These are phyloP conservation scores for Dioscorea dumetorum DNA, from an alignment of 106 monocot species.

Conservation along the genomic window DNA sequence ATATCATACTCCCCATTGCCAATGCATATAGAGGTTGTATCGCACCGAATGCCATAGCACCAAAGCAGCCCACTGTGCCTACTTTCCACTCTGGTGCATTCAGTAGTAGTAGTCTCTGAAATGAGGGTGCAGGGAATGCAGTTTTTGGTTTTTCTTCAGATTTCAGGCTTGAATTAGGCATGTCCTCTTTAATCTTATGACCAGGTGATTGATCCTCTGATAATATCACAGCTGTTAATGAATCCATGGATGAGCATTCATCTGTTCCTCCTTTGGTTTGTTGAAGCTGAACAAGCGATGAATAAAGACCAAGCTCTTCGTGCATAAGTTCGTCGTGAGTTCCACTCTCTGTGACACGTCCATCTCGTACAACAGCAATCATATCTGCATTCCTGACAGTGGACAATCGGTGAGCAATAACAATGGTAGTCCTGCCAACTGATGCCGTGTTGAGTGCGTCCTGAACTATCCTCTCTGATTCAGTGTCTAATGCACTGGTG, in stretches of 20 bases:
- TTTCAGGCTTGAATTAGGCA: no score
- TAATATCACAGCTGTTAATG: background rate
- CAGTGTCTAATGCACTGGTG: constrained; percentile 68
- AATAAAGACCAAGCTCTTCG: constrained; percentile 36
- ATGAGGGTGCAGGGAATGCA: no score
- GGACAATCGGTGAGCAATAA: constrained; percentile 72
- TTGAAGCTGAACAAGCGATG: constrained; percentile 25
- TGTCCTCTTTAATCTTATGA: no score
- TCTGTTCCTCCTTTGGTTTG: background rate
- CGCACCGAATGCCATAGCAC: constrained; percentile 29
- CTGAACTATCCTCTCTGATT: constrained; percentile 59
- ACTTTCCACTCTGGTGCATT: constrained; percentile 46
- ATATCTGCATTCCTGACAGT: constrained; percentile 58
- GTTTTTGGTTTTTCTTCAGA: no score
- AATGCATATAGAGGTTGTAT: constrained; percentile 46
- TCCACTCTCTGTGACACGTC: constrained; percentile 49
- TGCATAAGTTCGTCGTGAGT: constrained; percentile 56
- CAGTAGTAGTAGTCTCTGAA: no score
- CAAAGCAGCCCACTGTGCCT: constrained; percentile 17
- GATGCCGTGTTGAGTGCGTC: constrained; percentile 55
- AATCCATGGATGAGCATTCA: no score
- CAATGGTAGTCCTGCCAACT: constrained; percentile 48
- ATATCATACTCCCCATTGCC: constrained; percentile 27
- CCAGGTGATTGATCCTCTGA: no score
- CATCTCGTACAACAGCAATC: constrained; percentile 52